Percentiles rank a stretch among this genome's conserved stretches.
phyloP scores from a whole-genome alignment of 176 grass and related monocot species.

The Tuctoria greenei region DNA sequence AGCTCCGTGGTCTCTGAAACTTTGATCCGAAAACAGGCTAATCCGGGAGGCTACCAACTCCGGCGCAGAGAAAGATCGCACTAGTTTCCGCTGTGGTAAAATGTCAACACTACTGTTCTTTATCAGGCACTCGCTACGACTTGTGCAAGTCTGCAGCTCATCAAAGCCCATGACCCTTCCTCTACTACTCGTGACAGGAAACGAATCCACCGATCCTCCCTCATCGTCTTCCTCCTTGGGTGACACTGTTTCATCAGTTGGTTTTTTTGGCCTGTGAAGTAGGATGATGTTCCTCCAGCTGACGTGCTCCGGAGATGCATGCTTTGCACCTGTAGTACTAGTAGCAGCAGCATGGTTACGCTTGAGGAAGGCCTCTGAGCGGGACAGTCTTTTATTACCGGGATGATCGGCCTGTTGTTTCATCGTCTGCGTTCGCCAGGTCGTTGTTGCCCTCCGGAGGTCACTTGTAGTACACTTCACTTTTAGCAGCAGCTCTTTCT shows the following conservation, averaged over 20 bases:
- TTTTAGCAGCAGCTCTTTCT: constrained; percentile 40
- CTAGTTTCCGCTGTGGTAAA: constrained; percentile 36
- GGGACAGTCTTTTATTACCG: constrained; percentile 40
- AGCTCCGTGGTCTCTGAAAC: constrained; percentile 23
- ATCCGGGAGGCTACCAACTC: constrained; percentile 30
- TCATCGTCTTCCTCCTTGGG: neutral
- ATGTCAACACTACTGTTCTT: neutral
- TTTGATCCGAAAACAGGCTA: constrained; percentile 44
- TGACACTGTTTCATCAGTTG: constrained; percentile 24
- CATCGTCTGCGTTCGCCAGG: too few relatives aligned
- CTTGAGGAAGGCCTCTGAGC: constrained; percentile 53
- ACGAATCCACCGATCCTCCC: neutral
- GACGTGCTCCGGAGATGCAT: constrained; percentile 36
- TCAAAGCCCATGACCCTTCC: constrained; percentile 22
- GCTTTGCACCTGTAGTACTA: neutral
- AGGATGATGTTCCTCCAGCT: constrained; percentile 41
- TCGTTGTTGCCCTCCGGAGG: too few relatives aligned
- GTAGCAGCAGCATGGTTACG: constrained; percentile 32
- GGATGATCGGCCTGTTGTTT: constrained; percentile 51
- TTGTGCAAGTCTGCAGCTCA: neutral
- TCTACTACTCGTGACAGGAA: constrained; percentile 26
- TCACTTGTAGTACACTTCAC: constrained; percentile 27
- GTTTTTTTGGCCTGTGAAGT: constrained; percentile 36
- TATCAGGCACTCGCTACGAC: constrained; percentile 11
- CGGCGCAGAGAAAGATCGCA: constrained; percentile 76